Evolutionary conservation across 2,329 filamentous ascomycete species (phyloP), one percentile per base, ranked within the genome.

Genomic region (Tolypocladium sp.): DNA sequence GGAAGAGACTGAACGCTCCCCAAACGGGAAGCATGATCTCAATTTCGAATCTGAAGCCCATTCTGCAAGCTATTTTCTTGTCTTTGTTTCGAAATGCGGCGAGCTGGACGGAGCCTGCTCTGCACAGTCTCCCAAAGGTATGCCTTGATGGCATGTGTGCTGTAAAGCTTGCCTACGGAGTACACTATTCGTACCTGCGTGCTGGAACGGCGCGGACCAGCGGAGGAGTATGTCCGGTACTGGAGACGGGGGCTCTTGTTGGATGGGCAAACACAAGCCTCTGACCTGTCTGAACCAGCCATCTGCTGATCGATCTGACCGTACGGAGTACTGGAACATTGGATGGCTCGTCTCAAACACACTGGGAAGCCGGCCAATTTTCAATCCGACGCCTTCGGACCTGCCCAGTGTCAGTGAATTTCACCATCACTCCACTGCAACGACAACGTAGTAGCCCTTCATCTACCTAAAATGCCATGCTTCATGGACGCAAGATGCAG

Each of bases 1-100:
- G 83, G 83, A 86, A 86, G 83, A 86, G 83, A 81, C 77, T 85
- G 82, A 86, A 81, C 76, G 79, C 77, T 79, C 73, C 73, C 74
- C 68, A 63, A 62, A 62, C 64, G 73, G 77, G 75, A 75, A 78
- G 77, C 75, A 80, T 86, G 83, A 86, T 86, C 79, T 84, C 79
- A 85, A 76, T 73, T 75, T 74, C 71, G 71, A 79, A 82, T 85
- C 83, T 85, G 83, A 86, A 83, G 82, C 82, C 75, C 46, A 2
- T n/a, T 55, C 3, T 15, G 20, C 35, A 55, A 55, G 12, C 17
- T 40, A 15, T 4, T 55, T 22, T n/a, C 12, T n/a, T 56, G 25
- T 42, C 25, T 38, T 40, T 9, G 7, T 40, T 55, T 25, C 38
- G 20, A 30, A 4, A 20, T 52, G 7, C 20, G 17, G 20, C 30